Evolutionary conservation across 2,329 filamentous ascomycete genomes (phyloP), one percentile per base, ranked within the genome.

Genomic region (Neopestalotiopsis clavispora): DNA sequence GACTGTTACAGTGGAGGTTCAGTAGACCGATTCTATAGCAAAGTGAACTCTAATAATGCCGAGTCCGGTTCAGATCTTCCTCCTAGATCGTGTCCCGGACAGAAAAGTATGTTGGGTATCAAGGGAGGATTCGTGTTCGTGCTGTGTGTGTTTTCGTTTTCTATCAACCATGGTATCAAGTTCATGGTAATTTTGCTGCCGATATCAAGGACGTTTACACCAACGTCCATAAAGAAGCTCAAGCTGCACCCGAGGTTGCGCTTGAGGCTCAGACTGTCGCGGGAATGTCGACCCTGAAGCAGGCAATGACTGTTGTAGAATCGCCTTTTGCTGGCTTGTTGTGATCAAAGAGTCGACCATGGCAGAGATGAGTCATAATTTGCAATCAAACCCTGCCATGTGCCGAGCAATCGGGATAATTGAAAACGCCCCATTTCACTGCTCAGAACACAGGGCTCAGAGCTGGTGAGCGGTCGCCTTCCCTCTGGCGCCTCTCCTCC

Each of bases 401-500:
- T 10, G 10, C 10, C 34, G 10, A 38, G 34, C 10, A 38, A 6
- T 38, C 10, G 34, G 34, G 10, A 10, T 38, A 38, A 5, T 38
- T 38, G 34, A 38, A 38, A 38, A 38, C 23, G 34, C 10, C 34
- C 34, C 34, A 10, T 38, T 10, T 38, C 10, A 38, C 34, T 14
- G 4, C n/a, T 64, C 61, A 64, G 42, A 64, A 64, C 4, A 64
- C 23, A 23, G 61, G 38, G 42, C 61, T 79, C 17, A 80, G 70
- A 28, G 72, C 73, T 7, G 80, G 78, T n/a, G 80, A 78, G 5
- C 70, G 72, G 1, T 73, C 70, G 38, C 76, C 77, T 67, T 80
- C 79, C 56, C 78, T 72, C 68, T 76, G 74, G 62, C 74, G 74
- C 42, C 74, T 74, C 63, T 78, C 74, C 34, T 78, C 79, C n/a